Base-by-base conservation (phyloP, 352 stramenopile genomes). In the Peronospora destructor region DNA sequence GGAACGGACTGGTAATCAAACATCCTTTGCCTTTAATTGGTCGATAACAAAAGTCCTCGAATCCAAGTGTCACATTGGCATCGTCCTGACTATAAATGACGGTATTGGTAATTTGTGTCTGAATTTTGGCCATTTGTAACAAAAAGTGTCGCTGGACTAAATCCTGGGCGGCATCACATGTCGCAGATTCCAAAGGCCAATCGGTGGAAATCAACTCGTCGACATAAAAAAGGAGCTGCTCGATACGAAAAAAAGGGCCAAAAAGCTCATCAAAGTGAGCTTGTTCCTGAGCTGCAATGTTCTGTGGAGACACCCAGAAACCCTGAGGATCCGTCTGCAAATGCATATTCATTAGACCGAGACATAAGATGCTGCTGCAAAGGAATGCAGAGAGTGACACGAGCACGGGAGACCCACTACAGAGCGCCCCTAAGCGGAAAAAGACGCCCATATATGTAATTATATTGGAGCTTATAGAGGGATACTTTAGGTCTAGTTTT, bases 201-300 rank as follows among this genome's bases (percentile, higher is more conserved):
- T 50, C 39, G 23, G 25, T 44, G 26, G 12, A 48, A 29, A n/a
- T n/a, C n/a, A 29, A 35, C 29, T 64, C 40, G 14, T 73, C 64
- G 1, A 73, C 64, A 64, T 85, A 87, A 49, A 94, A 91, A 50
- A 94, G 89, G 59, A 94, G 67, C 50, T 94, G 83, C 53, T 94
- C 53, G 46, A 94, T 67, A 66, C 83, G 80, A 62, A 89, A 94
- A 66, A 94, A 94, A 33, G 83, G 76, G 17, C 72, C 69, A 56
- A 94, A 94, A 46, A 87, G 72, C 50, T 73, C 59, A 56, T 91
- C 71, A 66, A 94, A 91, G 61, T 66, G 74, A 52, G 17, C 39
- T 51, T 94, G 78, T 41, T 94, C 79, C 23, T 49, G 60, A 19
- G 75, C 73, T 2, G 83, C 76, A 26, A 71, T 63, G 38, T 71